Conservation (phyloP, 192 early-diverging fungal genomes). For the Chytriomyces confervae region DNA sequence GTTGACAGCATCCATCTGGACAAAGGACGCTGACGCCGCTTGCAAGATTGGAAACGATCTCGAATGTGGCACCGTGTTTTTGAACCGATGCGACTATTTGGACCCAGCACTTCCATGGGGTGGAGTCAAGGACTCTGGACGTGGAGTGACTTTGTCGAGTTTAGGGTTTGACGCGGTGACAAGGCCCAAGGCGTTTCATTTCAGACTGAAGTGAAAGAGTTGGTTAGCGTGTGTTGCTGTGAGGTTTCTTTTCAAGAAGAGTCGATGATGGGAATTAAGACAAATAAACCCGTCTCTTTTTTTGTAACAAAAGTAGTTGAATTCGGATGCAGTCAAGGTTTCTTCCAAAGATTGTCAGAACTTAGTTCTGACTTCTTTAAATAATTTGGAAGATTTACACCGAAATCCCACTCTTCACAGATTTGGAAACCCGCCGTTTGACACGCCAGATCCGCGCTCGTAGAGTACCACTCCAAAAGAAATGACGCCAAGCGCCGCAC, state of each 20-base stretch:
- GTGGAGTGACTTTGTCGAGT: conserved; percentile 69
- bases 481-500: neutral
- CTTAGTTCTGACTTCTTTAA: too few species aligned
- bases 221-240: too few species aligned
- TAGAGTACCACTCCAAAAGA: neutral
- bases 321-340: too few species aligned
- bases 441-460: neutral
- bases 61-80: conserved; percentile 77
- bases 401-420: too few species aligned
- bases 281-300: too few species aligned
- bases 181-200: neutral
- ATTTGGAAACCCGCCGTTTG: neutral
- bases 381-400: too few species aligned
- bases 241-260: too few species aligned
- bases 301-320: too few species aligned
- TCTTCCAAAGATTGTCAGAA: too few species aligned
- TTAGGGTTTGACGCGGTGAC: conserved; percentile 46
- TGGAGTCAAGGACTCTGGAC: conserved; percentile 75
- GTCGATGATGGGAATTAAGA: too few species aligned
- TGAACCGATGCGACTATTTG: conserved; percentile 81
- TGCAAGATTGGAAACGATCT: conserved; percentile 61
- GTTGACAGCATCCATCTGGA: conserved; percentile 79
- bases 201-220: too few species aligned
- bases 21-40: conserved; percentile 61
- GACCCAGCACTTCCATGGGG: conserved; percentile 80